Percentiles rank a stretch among this genome's conserved stretches.
Evolutionary conservation across 768 basidiomycete genomes (phyloP).

Genomic region (Agaricus blazei): DNA sequence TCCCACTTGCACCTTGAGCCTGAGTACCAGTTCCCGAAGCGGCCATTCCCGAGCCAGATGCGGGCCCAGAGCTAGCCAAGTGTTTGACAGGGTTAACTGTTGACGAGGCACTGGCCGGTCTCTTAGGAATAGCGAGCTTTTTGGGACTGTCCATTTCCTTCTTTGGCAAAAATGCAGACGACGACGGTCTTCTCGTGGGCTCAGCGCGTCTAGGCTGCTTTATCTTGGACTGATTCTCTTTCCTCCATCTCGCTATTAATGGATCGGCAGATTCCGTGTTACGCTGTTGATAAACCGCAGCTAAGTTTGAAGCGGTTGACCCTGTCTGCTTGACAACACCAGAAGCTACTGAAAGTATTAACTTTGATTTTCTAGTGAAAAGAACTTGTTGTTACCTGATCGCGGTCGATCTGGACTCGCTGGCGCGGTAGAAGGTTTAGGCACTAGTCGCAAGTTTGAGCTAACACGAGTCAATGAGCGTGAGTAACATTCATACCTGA

Average conservation of each 20-base stretch:
- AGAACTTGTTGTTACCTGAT: not conserved
- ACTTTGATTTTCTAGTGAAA: too few relatives aligned
- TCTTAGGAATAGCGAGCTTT: too few relatives aligned
- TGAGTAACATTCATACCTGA: not conserved
- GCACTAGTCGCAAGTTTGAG: too few relatives aligned
- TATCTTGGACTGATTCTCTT: not conserved
- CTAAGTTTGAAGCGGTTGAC: constrained; percentile 5
- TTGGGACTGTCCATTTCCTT: too few relatives aligned
- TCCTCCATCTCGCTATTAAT: not conserved
- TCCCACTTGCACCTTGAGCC: not conserved
- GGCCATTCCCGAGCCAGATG: not conserved
- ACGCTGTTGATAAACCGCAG: not conserved
- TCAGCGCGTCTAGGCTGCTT: too few relatives aligned
- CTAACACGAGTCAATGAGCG: too few relatives aligned
- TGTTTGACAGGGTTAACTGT: too few relatives aligned
- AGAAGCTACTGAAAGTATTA: not conserved
- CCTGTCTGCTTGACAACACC: not conserved
- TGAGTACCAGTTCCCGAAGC: not conserved
- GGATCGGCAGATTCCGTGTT: not conserved
- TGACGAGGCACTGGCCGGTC: too few relatives aligned
- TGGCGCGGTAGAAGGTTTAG: not conserved
- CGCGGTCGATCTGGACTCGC: not conserved
- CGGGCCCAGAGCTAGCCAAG: too few relatives aligned
- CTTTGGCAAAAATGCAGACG: too few relatives aligned
- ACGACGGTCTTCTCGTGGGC: too few relatives aligned